Evolutionary conservation across 108 stramenopile species (phyloP), one percentile per base, ranked within the genome.

Genomic region (Asterionellopsis glacialis): DNA sequence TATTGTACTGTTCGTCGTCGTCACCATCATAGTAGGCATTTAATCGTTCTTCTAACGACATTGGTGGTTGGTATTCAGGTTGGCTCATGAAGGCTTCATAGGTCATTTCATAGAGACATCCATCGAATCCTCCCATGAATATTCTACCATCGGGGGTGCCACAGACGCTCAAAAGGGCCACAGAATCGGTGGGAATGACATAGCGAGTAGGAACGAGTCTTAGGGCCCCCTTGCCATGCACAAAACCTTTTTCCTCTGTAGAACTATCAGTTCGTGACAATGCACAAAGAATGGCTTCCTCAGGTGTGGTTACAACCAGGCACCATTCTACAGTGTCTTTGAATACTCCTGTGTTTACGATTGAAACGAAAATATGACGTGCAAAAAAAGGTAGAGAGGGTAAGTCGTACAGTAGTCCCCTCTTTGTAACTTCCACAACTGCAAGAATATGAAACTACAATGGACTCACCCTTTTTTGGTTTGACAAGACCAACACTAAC

Each of bases 51-150:
- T 74, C 69, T 39, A 63, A 9, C 5, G 47, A 48, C 47, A 48
- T 48, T 16, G 16, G 19, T 41, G 25, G 67, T 44, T 40, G 59
- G 51, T 43, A 51, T 59, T 24, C 64, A 45, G 45, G 21, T 33
- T 33, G 33, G 7, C 7, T 33, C 33, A 33, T 33, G 33, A 33
- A 33, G 5, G 68, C 64, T 63, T 95, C 92, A 63, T 97, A 97
- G 12, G 75, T 64, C 72, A 95, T 72, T 67, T 97, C 97, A 69
- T 96, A 97, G 15, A 98, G 49, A 57, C 87, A 85, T 33, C 95
- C 95, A 73, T 98, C 97, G 59, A 81, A 83, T 16, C 97, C 97
- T 24, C 94, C 97, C 80, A 98, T 76, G 65, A 98, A 97, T 44
- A 97, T 90, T 21, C 97, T 75, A 9, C 97, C 97, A 53, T 70